A percentile compares a stretch with the other conserved stretches of the same genome.
phyloP scores from a whole-genome alignment of 2,329 filamentous ascomycete genomes.

The Paecilomyces dactylethromorphus region DNA sequence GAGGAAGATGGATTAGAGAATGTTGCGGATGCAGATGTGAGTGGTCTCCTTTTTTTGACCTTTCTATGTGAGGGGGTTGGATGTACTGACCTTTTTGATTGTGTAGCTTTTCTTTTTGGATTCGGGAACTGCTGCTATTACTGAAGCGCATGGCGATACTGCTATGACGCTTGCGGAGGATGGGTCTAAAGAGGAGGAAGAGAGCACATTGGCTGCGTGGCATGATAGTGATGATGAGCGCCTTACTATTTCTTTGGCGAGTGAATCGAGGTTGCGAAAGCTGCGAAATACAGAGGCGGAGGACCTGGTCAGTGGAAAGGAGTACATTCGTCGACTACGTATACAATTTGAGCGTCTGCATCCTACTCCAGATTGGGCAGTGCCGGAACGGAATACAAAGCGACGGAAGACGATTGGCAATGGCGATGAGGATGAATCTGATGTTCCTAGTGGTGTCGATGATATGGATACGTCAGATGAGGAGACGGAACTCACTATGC shows the following conservation, averaged over 20 bases:
- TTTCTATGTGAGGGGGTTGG: neutral
- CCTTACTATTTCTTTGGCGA: slow-evolving; percentile 73
- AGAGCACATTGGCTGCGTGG: slow-evolving; percentile 53
- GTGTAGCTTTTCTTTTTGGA: slow-evolving; percentile 73
- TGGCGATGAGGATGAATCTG: slow-evolving; percentile 20
- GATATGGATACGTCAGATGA: slow-evolving; percentile 51
- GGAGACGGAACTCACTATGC: slow-evolving; percentile 57
- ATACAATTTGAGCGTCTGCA: slow-evolving; percentile 64
- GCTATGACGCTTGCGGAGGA: slow-evolving; percentile 34
- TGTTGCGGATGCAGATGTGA: slow-evolving; percentile 66
- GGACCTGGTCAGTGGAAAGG: slow-evolving; percentile 76
- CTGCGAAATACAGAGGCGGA: slow-evolving; percentile 73
- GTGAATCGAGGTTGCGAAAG: slow-evolving; percentile 70
- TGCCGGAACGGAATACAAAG: slow-evolving; percentile 43
- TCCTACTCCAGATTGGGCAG: slow-evolving; percentile 57
- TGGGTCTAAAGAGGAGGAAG: slow-evolving; percentile 22
- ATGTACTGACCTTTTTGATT: slow-evolving; percentile 1
- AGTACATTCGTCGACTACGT: slow-evolving; percentile 75
- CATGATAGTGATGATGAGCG: slow-evolving; percentile 94
- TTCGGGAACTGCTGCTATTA: slow-evolving; percentile 46
- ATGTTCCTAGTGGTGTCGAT: slow-evolving; percentile 42
- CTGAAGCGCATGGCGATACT: slow-evolving; percentile 19
- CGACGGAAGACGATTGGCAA: slow-evolving; percentile 31
- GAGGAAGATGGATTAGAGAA: slow-evolving; percentile 53
- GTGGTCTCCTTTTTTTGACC: slow-evolving; percentile 12